phyloP scores from a whole-genome alignment of 352 stramenopile species.

The Phytophthora palmivora region DNA sequence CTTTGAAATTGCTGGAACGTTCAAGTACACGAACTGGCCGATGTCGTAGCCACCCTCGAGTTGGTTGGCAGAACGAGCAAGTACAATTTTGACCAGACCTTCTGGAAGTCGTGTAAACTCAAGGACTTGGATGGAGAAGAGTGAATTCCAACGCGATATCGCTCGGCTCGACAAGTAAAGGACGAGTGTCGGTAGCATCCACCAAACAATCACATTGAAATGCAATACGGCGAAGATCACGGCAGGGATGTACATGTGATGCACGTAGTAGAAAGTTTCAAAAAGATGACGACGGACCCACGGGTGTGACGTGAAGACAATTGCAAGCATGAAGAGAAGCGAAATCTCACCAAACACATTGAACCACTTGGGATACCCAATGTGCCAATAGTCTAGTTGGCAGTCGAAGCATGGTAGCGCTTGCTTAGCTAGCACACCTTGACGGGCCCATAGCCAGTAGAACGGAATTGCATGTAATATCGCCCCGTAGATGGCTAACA shows the following conservation, averaged over 20 bases:
- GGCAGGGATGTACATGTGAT: slow-evolving; percentile 60
- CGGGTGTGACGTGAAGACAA: slow-evolving; percentile 54
- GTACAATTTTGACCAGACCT: slow-evolving; percentile 54
- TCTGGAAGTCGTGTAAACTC: slow-evolving; percentile 42
- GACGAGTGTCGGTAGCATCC: slow-evolving; percentile 57
- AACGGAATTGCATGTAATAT: slow-evolving; percentile 52
- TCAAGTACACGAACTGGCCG: slow-evolving; percentile 68
- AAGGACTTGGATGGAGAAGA: slow-evolving; percentile 42
- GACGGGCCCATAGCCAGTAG: slow-evolving; percentile 52
- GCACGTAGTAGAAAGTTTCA: slow-evolving; percentile 65
- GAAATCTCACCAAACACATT: slow-evolving; percentile 73
- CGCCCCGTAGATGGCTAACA: slow-evolving; percentile 44
- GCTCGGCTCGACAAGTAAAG: slow-evolving; percentile 59
- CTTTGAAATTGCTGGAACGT: slow-evolving; percentile 60
- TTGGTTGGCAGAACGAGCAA: slow-evolving; percentile 34
- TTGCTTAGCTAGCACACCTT: slow-evolving; percentile 43
- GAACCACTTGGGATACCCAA: slow-evolving; percentile 59
- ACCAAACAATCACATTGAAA: slow-evolving; percentile 55
- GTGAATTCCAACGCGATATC: slow-evolving; percentile 52
- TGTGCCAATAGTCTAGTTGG: slow-evolving; percentile 43
- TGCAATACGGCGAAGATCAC: slow-evolving; percentile 62
- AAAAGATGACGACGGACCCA: slow-evolving; percentile 57
- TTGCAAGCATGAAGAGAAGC: slow-evolving; percentile 47
- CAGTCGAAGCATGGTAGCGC: slow-evolving; percentile 64
- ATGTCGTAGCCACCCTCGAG: slow-evolving; percentile 42